Evolutionary conservation across 495 filamentous ascomycete genomes (phyloP).

Genomic region (Penicillium angulare): DNA sequence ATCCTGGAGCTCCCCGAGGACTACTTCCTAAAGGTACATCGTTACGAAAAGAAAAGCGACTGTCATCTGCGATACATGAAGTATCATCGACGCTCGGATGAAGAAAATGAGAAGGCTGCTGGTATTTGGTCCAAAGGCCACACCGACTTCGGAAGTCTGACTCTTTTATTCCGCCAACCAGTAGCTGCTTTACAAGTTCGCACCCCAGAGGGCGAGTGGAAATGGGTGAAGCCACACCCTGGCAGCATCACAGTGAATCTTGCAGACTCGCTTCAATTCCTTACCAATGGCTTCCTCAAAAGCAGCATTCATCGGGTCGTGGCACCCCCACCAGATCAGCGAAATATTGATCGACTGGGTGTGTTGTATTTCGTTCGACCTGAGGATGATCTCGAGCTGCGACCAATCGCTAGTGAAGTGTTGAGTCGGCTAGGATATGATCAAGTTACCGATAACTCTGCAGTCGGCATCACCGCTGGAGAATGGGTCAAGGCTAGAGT

Average conservation of each 20-base stretch:
- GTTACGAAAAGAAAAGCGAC: constrained; percentile 44
- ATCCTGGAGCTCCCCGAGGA: constrained; percentile 56
- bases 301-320: constrained; percentile 50
- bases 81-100: constrained; percentile 46
- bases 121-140: constrained; percentile 48
- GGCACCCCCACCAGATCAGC: constrained; percentile 44
- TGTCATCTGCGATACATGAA: constrained; percentile 58
- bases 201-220: constrained; percentile 45
- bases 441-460: constrained; percentile 29
- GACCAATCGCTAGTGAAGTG: constrained; percentile 11
- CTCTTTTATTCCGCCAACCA: constrained; percentile 54
- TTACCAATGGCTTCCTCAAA: constrained; percentile 46
- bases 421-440: constrained; percentile 15
- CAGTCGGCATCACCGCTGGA: constrained; percentile 37
- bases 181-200: constrained; percentile 53
- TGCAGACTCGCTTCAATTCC: constrained; percentile 44
- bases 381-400: constrained; percentile 23
- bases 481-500: constrained; percentile 44
- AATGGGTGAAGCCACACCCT: constrained; percentile 45
- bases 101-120: constrained; percentile 44
- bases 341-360: constrained; percentile 43
- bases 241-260: constrained; percentile 48
- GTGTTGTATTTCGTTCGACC: constrained; percentile 46
- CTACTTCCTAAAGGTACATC: constrained; percentile 46
- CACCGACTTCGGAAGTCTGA: constrained; percentile 54